phyloP scores from a whole-genome alignment of 257 asterid genomes.

The Przewalskia tangutica region DNA sequence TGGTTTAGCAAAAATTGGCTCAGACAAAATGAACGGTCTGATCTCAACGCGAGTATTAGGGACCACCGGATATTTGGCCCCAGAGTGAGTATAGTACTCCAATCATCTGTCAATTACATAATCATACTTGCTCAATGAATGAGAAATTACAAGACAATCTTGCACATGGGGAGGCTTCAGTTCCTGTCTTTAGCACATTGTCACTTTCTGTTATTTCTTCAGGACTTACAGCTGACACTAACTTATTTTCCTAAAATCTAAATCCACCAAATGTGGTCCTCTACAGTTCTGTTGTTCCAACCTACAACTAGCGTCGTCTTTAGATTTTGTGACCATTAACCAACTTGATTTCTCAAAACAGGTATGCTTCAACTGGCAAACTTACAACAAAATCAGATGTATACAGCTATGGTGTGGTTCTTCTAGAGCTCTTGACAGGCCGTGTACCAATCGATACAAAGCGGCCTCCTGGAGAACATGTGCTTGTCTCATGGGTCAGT shows the following conservation, averaged over 20 bases:
- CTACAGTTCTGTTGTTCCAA: neutral
- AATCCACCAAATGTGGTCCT: conserved; percentile 11
- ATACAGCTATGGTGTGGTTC: conserved; percentile 73
- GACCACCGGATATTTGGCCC: conserved; percentile 80
- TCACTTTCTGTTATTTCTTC: conserved; percentile 16
- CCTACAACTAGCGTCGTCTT: neutral
- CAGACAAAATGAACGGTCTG: conserved; percentile 63
- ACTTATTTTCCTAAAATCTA: neutral
- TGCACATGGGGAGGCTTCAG: conserved; percentile 25
- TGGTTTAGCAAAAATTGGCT: conserved; percentile 64
- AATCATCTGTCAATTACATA: neutral
- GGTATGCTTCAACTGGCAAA: conserved; percentile 80
- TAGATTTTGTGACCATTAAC: neutral
- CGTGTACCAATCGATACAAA: conserved; percentile 61
- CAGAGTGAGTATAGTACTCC: conserved; percentile 46
- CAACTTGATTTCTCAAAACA: conserved; percentile 5
- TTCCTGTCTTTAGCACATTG: conserved; percentile 16
- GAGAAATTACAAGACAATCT: conserved; percentile 1
- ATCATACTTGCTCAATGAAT: neutral
- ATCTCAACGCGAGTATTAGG: conserved; percentile 71
- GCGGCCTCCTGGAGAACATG: conserved; percentile 65
- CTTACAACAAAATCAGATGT: conserved; percentile 81
- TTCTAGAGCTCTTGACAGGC: conserved; percentile 67
- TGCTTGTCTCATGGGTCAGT: conserved; percentile 69
- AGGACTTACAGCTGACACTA: neutral